Conservation (phyloP, 148 eudicot genomes). For the Nyssa sinensis region DNA sequence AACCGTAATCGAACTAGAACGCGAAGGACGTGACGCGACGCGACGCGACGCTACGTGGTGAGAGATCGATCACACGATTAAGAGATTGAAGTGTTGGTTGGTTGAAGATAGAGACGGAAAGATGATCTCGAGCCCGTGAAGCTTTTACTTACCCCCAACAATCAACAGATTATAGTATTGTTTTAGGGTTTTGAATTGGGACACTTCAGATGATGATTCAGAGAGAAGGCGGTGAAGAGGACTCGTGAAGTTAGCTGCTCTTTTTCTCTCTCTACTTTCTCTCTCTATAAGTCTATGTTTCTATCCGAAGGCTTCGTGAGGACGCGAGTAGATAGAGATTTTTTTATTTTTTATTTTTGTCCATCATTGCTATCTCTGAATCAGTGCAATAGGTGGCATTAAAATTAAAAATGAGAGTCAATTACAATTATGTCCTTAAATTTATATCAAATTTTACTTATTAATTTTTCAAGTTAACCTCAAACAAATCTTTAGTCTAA, state of each 20-base stretch:
- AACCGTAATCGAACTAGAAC: not conserved
- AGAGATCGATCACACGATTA: conserved; percentile 10
- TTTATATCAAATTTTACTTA: no score
- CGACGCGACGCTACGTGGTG: conserved; percentile 7
- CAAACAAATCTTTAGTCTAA: no score
- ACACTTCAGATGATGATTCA: not conserved
- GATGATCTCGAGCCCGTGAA: conserved; percentile 34
- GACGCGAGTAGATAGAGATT: not conserved
- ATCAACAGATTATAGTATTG: not conserved
- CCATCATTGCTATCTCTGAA: not conserved
- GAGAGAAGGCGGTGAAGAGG: not conserved
- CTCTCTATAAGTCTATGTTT: not conserved
- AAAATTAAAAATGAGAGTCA: no score
- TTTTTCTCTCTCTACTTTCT: not conserved
- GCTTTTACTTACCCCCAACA: conserved; percentile 24
- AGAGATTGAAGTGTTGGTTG: conserved; percentile 1
- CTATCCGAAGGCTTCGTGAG: not conserved
- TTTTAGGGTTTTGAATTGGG: conserved; percentile 4
- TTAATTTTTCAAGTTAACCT: no score
- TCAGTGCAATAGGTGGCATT: not conserved
- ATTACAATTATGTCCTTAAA: not conserved
- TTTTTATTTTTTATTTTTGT: not conserved
- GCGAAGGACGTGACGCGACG: not conserved
- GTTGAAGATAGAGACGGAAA: conserved; percentile 27
- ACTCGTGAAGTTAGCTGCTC: conserved; percentile 14